phyloP scores from a whole-genome alignment of 1,284 basidiomycete genomes.

The Cystobasidium sp. region DNA sequence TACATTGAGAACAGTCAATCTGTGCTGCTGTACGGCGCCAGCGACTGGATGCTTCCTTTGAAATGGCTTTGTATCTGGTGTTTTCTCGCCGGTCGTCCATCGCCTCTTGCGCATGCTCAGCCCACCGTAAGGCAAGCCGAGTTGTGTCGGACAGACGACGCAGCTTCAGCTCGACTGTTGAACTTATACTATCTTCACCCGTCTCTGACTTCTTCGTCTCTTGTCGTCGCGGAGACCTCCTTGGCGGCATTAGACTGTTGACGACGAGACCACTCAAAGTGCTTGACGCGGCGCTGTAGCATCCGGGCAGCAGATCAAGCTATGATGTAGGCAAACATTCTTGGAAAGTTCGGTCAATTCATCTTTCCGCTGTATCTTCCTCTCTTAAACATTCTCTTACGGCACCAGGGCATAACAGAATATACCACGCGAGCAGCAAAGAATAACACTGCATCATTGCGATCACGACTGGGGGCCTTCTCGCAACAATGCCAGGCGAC shows the following conservation, averaged over 20 bases:
- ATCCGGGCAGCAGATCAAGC: too few relatives aligned
- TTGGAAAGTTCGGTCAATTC: too few relatives aligned
- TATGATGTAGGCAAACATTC: too few relatives aligned
- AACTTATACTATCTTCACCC: background rate
- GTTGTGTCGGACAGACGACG: background rate
- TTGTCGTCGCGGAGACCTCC: background rate
- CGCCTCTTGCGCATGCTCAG: conserved; percentile 4
- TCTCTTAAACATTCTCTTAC: too few relatives aligned
- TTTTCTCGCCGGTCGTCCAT: background rate
- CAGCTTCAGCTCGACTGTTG: background rate
- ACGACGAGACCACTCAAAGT: background rate
- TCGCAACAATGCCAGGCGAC: background rate
- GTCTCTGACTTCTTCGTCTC: background rate
- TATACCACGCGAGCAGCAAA: background rate
- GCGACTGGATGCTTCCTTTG: background rate
- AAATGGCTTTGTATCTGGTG: background rate
- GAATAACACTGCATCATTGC: background rate
- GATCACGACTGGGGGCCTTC: background rate
- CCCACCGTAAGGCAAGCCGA: background rate
- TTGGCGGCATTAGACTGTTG: background rate
- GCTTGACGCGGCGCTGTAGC: background rate
- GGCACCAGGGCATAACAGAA: too few relatives aligned
- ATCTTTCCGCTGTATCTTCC: too few relatives aligned
- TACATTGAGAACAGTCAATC: background rate
- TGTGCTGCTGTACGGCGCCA: background rate